Evolutionary conservation across 352 stramenopile species (phyloP).

Genomic region (Phytophthora chlamydospora): DNA sequence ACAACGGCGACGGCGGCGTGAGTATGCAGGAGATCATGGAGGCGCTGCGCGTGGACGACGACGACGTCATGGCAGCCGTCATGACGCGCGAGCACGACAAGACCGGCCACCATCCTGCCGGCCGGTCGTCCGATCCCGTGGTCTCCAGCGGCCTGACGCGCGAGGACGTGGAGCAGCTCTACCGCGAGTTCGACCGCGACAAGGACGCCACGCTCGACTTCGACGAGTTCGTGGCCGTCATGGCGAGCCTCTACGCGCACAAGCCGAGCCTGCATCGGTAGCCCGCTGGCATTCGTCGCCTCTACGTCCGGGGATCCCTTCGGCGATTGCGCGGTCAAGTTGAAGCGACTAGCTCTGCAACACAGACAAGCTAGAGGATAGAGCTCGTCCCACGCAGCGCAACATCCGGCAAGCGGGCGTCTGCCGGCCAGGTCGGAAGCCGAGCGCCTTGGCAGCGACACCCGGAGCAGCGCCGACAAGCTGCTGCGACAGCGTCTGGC

Average conservation of each 20-base stretch:
- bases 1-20: slow-evolving; percentile 67
- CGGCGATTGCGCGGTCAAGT: slow-evolving; percentile 2
- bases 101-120: slow-evolving; percentile 2
- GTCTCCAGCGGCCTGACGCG: slow-evolving; percentile 55
- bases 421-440: background rate
- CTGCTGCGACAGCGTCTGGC: slow-evolving; percentile 5
- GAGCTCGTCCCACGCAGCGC: background rate
- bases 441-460: background rate
- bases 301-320: too few species aligned
- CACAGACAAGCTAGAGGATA: slow-evolving; percentile 20
- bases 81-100: slow-evolving; percentile 44
- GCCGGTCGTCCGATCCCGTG: slow-evolving; percentile 5
- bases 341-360: slow-evolving; percentile 6
- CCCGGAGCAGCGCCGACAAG: background rate
- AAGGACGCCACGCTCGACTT: slow-evolving; percentile 64
- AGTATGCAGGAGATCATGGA: slow-evolving; percentile 81
- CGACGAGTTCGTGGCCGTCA: slow-evolving; percentile 70
- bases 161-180: slow-evolving; percentile 62
- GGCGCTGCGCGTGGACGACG: slow-evolving; percentile 65
- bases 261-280: slow-evolving; percentile 19
- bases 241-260: slow-evolving; percentile 52
- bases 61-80: slow-evolving; percentile 57
- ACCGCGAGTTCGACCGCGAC: slow-evolving; percentile 60
- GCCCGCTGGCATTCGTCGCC: too few species aligned
- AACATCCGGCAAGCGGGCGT: too few species aligned